Base-by-base conservation (phyloP, 2,329 filamentous ascomycete genomes). In the Plectosphaerella sp. region DNA sequence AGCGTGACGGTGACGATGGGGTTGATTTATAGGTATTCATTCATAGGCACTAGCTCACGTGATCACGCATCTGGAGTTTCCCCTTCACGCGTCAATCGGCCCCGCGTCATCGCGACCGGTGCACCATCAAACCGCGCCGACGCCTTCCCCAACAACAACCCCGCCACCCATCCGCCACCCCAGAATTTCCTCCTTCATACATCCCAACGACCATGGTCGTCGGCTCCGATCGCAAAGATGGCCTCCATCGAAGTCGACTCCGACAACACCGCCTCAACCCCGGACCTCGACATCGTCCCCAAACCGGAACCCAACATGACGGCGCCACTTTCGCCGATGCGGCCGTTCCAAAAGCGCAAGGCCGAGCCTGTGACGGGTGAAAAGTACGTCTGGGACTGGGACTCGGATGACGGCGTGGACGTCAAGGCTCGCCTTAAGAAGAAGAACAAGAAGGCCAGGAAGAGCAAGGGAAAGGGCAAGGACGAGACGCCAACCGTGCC, bases 391-490 rank as follows among this genome's bases (percentile, higher is more conserved):
- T 81, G 76, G 76, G 79, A 77, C 4, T 82, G 84, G 52, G 82
- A 86, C 36, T 82, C 82, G 1, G 78, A 81, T 24, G 75, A 76
- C 20, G 76, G 77, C 8, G 11, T 89, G 57, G 24, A 49, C 11
- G 37, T 49, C 35, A 18, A 42, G 24, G 71, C 80, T 41, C 75
- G 77, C n/a, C 86, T 84, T 64, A 87, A 86, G 62, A 81, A 83
- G 48, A 75, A 75, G 22, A 73, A 72, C 25, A 79, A 75, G 15
- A 73, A 70, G 54, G 64, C 63, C 52, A 59, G 69, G 12, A 76
- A 70, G 62, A 70, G 62, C 50, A 79, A 73, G 48, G 64, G 69
- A 0, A 79, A 79, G 53, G 73, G 62, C n/a, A 43, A 22, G 14
- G 39, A 41, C 54, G 2, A 67, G 62, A 22, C 58, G 42, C 7